Percentiles rank a stretch among this genome's conserved stretches.
Conservation (phyloP, 1,284 basidiomycete species). For the Puccinia hordei region DNA sequence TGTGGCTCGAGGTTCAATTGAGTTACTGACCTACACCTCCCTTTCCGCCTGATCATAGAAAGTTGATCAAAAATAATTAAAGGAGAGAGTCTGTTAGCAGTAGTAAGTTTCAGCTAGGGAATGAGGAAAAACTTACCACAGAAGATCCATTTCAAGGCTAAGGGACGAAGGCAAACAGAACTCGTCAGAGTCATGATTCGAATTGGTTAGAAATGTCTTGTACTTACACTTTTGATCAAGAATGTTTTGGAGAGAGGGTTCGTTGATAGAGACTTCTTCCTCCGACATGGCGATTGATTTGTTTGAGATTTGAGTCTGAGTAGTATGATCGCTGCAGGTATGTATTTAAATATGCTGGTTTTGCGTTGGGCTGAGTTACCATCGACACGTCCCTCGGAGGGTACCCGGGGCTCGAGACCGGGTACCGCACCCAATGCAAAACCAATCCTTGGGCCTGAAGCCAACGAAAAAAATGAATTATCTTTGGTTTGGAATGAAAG, state of each 20-base stretch:
- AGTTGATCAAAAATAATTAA: neutral
- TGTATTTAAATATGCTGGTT: too few species aligned
- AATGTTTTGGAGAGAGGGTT: slow-evolving; percentile 44
- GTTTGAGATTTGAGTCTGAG: slow-evolving; percentile 1
- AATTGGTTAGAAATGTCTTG: neutral
- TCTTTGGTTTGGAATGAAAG: too few species aligned
- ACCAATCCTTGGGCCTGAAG: too few species aligned
- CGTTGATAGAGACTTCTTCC: slow-evolving; percentile 20
- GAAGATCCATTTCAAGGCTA: slow-evolving; percentile 57
- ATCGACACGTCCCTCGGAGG: too few species aligned
- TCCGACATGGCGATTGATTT: neutral
- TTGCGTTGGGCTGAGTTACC: too few species aligned
- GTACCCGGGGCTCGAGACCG: too few species aligned
- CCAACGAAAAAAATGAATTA: too few species aligned
- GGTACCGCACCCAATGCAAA: too few species aligned
- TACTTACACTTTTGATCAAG: slow-evolving; percentile 48
- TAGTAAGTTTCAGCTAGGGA: neutral
- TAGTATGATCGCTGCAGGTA: too few species aligned
- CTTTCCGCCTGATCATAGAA: slow-evolving; percentile 52
- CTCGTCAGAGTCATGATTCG: neutral
- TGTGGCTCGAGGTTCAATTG: neutral
- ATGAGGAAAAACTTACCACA: slow-evolving; percentile 52
- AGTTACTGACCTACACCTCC: slow-evolving; percentile 54
- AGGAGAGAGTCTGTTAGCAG: too few species aligned
- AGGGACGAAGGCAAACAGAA: neutral